Evolutionary conservation across 305 asterid genomes (phyloP).

Genomic region (Petunia hybrid): DNA sequence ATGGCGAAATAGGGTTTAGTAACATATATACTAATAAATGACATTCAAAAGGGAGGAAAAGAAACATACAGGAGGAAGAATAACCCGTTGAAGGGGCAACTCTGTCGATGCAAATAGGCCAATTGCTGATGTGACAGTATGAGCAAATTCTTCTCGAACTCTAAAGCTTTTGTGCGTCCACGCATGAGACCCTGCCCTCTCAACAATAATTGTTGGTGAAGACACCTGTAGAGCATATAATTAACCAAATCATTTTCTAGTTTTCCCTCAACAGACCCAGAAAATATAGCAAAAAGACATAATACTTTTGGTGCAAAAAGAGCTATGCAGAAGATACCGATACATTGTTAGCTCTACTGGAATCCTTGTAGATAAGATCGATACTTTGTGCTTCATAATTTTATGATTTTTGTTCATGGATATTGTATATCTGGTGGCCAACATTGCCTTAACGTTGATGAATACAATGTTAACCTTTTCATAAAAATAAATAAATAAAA

Average conservation of each 20-base stretch:
- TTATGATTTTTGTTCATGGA: too few relatives aligned
- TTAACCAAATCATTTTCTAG: slow-evolving; percentile 28
- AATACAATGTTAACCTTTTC: too few relatives aligned
- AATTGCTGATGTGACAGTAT: slow-evolving; percentile 90
- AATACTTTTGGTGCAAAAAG: too few relatives aligned
- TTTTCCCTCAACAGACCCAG: slow-evolving; percentile 6
- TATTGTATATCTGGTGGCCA: too few relatives aligned
- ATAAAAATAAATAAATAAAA: too few relatives aligned
- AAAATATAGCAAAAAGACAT: not conserved
- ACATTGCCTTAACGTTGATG: too few relatives aligned
- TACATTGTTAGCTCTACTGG: too few relatives aligned
- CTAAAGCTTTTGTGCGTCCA: slow-evolving; percentile 98
- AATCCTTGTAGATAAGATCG: too few relatives aligned
- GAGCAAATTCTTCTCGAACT: slow-evolving; percentile 96
- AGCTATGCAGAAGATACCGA: too few relatives aligned
- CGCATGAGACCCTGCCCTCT: slow-evolving; percentile 94
- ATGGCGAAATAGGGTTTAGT: not conserved
- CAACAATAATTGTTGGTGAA: slow-evolving; percentile 96
- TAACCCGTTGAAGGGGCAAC: slow-evolving; percentile 97
- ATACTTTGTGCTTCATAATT: too few relatives aligned
- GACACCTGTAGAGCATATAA: slow-evolving; percentile 72
- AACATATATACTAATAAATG: not conserved
- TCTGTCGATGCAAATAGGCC: slow-evolving; percentile 92
- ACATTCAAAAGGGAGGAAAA: not conserved
- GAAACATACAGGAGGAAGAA: slow-evolving; percentile 90